Evolutionary conservation across 2,329 filamentous ascomycete species (phyloP).

Genomic region (Aspergillus sp.): DNA sequence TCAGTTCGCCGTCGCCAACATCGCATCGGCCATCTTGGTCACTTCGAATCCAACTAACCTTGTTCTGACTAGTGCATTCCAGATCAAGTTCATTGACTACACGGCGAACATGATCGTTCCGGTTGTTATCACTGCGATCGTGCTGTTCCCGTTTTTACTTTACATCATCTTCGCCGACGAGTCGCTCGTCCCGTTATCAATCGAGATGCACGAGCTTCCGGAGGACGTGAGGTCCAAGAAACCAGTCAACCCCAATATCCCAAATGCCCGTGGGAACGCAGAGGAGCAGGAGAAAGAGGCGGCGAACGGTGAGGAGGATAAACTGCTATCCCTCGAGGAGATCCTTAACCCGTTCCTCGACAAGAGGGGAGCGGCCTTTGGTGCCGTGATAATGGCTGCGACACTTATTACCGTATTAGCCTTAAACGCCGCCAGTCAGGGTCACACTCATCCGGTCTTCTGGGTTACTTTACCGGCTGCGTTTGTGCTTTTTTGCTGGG

Average conservation of each 20-base stretch:
- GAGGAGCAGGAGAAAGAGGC: conserved; percentile 53
- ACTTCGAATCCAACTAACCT: conserved; percentile 78
- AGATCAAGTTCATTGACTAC: conserved; percentile 70
- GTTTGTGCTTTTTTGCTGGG: conserved; percentile 67
- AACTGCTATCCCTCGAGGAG: conserved; percentile 65
- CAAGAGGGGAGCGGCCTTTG: conserved; percentile 64
- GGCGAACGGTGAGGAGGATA: conserved; percentile 53
- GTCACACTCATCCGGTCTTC: conserved; percentile 59
- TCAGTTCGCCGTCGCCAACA: conserved; percentile 72
- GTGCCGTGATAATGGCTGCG: conserved; percentile 64
- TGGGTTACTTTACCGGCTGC: conserved; percentile 70
- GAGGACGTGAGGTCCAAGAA: conserved; percentile 55
- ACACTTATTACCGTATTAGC: conserved; percentile 66
- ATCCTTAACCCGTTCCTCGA: conserved; percentile 76
- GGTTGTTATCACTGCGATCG: conserved; percentile 64
- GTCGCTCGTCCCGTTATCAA: conserved; percentile 62
- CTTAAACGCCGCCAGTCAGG: conserved; percentile 62
- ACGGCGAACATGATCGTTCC: conserved; percentile 78
- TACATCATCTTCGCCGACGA: conserved; percentile 68
- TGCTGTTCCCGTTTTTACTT: conserved; percentile 68
- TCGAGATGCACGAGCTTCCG: conserved; percentile 67
- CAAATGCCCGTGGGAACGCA: conserved; percentile 49
- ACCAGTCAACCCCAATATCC: conserved; percentile 73
- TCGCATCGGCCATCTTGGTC: conserved; percentile 72
- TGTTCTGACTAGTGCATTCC: conserved; percentile 70